Evolutionary conservation across 1,284 basidiomycete genomes (phyloP), one percentile per base, ranked within the genome.

Genomic region (Boletus mariae): DNA sequence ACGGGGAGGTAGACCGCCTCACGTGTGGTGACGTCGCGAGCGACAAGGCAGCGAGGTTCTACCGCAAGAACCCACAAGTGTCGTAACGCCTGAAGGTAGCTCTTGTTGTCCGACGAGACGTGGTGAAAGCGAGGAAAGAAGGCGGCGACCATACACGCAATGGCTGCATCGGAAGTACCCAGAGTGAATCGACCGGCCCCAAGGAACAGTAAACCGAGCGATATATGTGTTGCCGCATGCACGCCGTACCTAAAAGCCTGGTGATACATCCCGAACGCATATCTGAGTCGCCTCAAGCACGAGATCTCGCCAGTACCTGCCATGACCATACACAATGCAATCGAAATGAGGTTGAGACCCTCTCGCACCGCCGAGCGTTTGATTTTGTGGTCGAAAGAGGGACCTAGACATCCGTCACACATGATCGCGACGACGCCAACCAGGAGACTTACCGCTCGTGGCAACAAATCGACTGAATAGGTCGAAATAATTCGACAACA

Each of bases 31-130:
- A 96, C 90, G 62, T 98, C 94, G 35, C 91, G 82, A 0, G 93
- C 92, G 35, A 95, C 83, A 11, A 99, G 77, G 67, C 95, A 95
- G 44, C 97, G 77, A 3, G 97, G 95, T 64, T 99, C 95, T 13
- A 92, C 87, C 1, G 97, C 97, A 35, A 99, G 76, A 2, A 91
- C 91, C 97, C 97, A 99, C 28, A 99, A 73, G 70, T 99, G 96
- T 4, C 97, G 83, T 57, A 95, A 83, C 0, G 94, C 93, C 69
- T 98, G 97, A 4, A 98, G 79, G 65, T 94, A 96, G 38, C 88
- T 85, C 56, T 90, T 88, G 72, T 97, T 97, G 64, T 99, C 95
- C 8, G 83, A 83, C 1, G 92, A 87, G 9, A 80, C 70, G 11
- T 84, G 78, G 13, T 92, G 84, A 65, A 92, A 92, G 11, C 91